Percentiles rank a stretch among this genome's conserved stretches.
phyloP scores from a whole-genome alignment of 2,329 filamentous ascomycete genomes.

The Teratosphaeria nubilosa region DNA sequence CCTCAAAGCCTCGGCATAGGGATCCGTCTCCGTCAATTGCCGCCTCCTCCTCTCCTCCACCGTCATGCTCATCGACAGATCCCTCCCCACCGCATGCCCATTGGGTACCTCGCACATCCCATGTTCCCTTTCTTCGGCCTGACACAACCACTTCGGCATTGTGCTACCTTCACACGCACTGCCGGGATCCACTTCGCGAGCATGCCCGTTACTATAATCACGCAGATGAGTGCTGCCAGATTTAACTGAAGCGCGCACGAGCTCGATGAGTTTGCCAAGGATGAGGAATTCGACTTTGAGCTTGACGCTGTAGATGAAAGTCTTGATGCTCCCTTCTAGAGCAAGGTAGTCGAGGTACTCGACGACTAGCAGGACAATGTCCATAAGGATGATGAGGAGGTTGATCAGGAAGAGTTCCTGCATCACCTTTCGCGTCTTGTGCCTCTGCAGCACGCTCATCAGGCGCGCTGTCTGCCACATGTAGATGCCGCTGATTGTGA shows the following conservation, averaged over 20 bases:
- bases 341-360: constrained; percentile 19
- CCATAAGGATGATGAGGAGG: constrained; percentile 25
- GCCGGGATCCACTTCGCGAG: background rate
- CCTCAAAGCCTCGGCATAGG: background rate
- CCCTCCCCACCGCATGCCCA: background rate
- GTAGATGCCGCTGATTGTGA: background rate
- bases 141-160: background rate
- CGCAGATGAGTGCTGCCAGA: background rate
- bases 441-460: background rate
- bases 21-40: background rate
- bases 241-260: background rate
- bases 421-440: constrained; percentile 4
- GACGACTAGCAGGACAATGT: constrained; percentile 22
- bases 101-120: background rate
- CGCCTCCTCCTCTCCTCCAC: background rate
- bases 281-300: constrained; percentile 13
- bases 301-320: constrained; percentile 17
- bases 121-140: background rate
- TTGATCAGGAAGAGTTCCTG: constrained; percentile 27
- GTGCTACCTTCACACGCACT: background rate
- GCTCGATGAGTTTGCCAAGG: constrained; percentile 11
- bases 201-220: background rate
- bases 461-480: background rate
- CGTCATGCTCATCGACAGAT: background rate
- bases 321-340: constrained; percentile 27